Evolutionary conservation across 2,329 filamentous ascomycete genomes (phyloP).

Genomic region (Moelleriella libera): DNA sequence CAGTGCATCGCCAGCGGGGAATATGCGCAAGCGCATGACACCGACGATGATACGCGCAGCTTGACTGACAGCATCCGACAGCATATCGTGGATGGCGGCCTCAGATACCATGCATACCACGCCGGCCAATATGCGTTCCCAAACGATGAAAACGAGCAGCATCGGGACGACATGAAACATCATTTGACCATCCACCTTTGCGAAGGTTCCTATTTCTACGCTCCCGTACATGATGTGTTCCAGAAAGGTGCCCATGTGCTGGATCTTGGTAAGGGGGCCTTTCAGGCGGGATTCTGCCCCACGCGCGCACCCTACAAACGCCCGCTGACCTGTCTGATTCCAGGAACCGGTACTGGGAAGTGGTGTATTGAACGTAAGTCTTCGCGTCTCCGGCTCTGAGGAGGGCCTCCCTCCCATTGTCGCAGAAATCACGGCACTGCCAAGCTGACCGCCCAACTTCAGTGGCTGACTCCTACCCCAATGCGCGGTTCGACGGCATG

Average conservation of each 20-base stretch:
- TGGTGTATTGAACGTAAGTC: constrained; percentile 36
- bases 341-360: constrained; percentile 35
- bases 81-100: constrained; percentile 25
- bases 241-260: constrained; percentile 26
- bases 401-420: neutral
- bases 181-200: constrained; percentile 23
- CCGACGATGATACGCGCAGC: constrained; percentile 21
- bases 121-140: constrained; percentile 27
- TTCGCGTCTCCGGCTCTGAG: neutral
- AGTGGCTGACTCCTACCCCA: constrained; percentile 34
- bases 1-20: constrained; percentile 19
- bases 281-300: neutral
- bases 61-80: constrained; percentile 27
- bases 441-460: neutral
- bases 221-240: constrained; percentile 25
- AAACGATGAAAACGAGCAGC: constrained; percentile 27
- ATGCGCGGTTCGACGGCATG: constrained; percentile 29
- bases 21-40: constrained; percentile 7
- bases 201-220: constrained; percentile 25
- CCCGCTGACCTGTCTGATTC: constrained; percentile 1
- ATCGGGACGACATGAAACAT: constrained; percentile 26
- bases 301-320: neutral
- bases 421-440: neutral
- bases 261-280: constrained; percentile 26
- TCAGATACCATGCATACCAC: constrained; percentile 26